Conservation (phyloP, 192 early-diverging fungal genomes). For the Kickxella alabastrina region DNA sequence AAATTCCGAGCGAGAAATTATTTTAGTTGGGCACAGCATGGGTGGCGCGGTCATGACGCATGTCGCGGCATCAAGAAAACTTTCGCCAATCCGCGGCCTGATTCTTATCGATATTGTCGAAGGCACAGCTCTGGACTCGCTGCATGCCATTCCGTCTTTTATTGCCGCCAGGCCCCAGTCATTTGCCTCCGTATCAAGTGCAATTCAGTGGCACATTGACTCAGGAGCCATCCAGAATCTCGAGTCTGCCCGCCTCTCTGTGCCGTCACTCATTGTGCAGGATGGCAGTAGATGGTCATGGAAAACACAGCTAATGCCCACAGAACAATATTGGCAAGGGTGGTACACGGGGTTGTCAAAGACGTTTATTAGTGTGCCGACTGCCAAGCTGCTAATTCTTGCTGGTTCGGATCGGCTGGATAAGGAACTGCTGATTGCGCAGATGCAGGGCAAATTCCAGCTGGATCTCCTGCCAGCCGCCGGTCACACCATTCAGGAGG, state of each 20-base stretch:
- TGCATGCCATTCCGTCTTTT: slow-evolving; percentile 35
- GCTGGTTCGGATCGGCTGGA: slow-evolving; percentile 75
- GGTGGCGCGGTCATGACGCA: slow-evolving; percentile 73
- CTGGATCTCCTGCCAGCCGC: slow-evolving; percentile 62
- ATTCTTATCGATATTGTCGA: slow-evolving; percentile 78
- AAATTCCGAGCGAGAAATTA: slow-evolving; percentile 51
- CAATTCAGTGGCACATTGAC: slow-evolving; percentile 54
- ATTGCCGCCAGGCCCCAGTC: slow-evolving; percentile 30
- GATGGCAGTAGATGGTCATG: slow-evolving; percentile 53
- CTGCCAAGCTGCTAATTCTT: slow-evolving; percentile 64
- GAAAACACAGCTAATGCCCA: slow-evolving; percentile 58
- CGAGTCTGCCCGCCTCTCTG: slow-evolving; percentile 67
- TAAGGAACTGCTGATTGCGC: slow-evolving; percentile 69
- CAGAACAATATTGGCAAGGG: slow-evolving; percentile 66
- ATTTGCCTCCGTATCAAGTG: slow-evolving; percentile 22
- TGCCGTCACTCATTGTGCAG: slow-evolving; percentile 58
- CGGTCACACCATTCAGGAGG: slow-evolving; percentile 73
- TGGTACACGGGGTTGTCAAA: slow-evolving; percentile 62
- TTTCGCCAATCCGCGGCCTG: slow-evolving; percentile 58
- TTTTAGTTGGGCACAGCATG: slow-evolving; percentile 83
- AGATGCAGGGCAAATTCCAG: slow-evolving; percentile 86
- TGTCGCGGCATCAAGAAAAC: slow-evolving; percentile 50
- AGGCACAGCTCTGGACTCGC: slow-evolving; percentile 57
- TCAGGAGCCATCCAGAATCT: slow-evolving; percentile 60
- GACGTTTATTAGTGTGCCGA: slow-evolving; percentile 59